These are phyloP conservation scores for Hypoxylon sp. DNA, from an alignment of 2,329 filamentous ascomycete species.

Conservation along the genomic window DNA sequence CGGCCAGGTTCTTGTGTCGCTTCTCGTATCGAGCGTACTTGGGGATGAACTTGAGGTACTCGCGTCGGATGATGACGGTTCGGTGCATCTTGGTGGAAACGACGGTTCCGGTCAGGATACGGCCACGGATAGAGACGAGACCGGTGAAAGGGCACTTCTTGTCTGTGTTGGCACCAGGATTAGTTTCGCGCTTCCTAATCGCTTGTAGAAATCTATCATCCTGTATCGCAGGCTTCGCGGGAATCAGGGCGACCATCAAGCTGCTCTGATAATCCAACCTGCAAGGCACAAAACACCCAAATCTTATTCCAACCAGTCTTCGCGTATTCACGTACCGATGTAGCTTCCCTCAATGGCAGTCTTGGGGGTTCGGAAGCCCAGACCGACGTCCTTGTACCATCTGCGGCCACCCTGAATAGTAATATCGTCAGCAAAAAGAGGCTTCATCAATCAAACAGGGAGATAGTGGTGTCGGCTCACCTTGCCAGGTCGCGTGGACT, in stretches of 20 bases:
- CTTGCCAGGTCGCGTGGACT: constrained; percentile 89
- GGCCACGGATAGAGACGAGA: constrained; percentile 98
- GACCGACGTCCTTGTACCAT: constrained; percentile 99
- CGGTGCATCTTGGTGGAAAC: constrained; percentile 99
- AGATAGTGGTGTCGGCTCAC: constrained; percentile 66
- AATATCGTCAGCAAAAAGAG: constrained; percentile 16
- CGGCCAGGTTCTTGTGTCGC: constrained; percentile 99
- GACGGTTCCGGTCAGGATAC: constrained; percentile 99
- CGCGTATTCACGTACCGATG: constrained; percentile 83
- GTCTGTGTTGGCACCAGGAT: constrained; percentile 71
- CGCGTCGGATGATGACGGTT: constrained; percentile 98
- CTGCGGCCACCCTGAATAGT: constrained; percentile 51
- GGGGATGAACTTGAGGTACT: constrained; percentile 99
- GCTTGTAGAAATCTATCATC: background rate
- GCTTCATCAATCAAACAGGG: constrained; percentile 1
- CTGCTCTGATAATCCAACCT: background rate
- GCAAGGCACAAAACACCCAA: background rate
- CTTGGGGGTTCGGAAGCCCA: constrained; percentile 99
- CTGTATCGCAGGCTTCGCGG: background rate
- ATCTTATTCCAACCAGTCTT: constrained; percentile 14
- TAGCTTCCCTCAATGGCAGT: constrained; percentile 98
- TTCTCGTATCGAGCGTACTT: constrained; percentile 99
- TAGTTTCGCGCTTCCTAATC: constrained; percentile 26
- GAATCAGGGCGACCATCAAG: background rate
- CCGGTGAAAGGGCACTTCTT: constrained; percentile 99